Base-by-base conservation (phyloP, 2,329 filamentous ascomycete species). In the Pseudocercospora musae region DNA sequence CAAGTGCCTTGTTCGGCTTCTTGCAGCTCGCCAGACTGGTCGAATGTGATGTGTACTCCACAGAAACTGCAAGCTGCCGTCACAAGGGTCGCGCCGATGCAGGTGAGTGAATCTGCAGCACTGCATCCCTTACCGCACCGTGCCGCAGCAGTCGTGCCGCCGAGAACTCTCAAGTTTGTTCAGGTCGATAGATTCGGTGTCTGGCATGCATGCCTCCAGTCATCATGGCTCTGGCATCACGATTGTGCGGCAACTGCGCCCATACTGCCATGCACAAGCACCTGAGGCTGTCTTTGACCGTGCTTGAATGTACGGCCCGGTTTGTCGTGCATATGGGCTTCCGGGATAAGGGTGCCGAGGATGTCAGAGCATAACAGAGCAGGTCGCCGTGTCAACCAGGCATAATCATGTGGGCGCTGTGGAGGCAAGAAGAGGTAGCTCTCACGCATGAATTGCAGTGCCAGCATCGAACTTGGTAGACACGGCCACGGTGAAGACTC, bases 311-410 rank as follows among this genome's bases (percentile, higher is more conserved):
- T 13, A 31, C 54, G 54, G 54, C 33, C 54, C 54, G 54, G 27
- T 21, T 42, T 18, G 54, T 21, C n/a, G 33, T 40, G 40, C 54
- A 57, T 57, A 21, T 44, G 54, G 33, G 33, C 15, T 15, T n/a
- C 37, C 20, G 54, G 54, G 54, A 42, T 13, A 10, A n/a, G 42
- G 37, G 21, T 46, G 8, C 18, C 25, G 52, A 15, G n/a, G 23
- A 40, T 56, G 53, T 42, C 29, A 56, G 42, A 57, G 55, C 54
- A 57, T 57, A 33, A 54, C 21, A 20, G 25, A 54, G 50, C 54
- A 42, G 40, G 23, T 13, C 11, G 15, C 18, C 11, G 18, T 49
- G 52, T 58, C 40, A 58, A 58, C 44, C 55, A 58, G 55, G 55
- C n/a, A n/a, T 58, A 57, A 21, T 44, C 10, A 37, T 48, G n/a